A percentile compares a stretch with the other conserved stretches of the same genome.
These are phyloP conservation scores for Ustilago nuda DNA, from an alignment of 1,284 basidiomycete genomes.

Conservation along the genomic window DNA sequence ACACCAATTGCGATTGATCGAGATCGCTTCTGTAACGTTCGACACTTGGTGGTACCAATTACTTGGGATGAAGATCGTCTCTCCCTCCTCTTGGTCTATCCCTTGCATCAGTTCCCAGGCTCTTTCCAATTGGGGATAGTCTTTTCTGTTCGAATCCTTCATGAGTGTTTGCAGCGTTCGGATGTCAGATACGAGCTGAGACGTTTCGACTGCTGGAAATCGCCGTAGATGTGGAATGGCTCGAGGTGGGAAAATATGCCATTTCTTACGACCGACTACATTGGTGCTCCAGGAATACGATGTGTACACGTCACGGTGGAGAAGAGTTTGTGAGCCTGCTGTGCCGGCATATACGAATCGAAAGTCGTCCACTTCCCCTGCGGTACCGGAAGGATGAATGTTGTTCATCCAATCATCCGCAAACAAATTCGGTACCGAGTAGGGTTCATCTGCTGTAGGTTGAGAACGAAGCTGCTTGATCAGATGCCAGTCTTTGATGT, in stretches of 20 bases:
- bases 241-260: conserved; percentile 73
- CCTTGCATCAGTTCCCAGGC: conserved; percentile 25
- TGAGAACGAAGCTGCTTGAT: conserved; percentile 64
- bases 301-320: conserved; percentile 69
- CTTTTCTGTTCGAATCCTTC: not conserved
- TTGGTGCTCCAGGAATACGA: conserved; percentile 75
- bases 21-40: conserved; percentile 66
- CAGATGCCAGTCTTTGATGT: conserved; percentile 75
- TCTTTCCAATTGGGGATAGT: conserved; percentile 10
- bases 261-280: conserved; percentile 73
- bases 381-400: not conserved
- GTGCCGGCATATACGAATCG: conserved; percentile 65
- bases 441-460: conserved; percentile 63
- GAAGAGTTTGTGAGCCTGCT: conserved; percentile 36
- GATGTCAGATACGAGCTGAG: conserved; percentile 53
- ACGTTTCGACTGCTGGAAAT: conserved; percentile 58
- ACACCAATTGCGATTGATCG: conserved; percentile 71
- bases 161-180: conserved; percentile 9
- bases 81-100: conserved; percentile 33
- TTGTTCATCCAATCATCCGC: conserved; percentile 73
- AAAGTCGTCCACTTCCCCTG: conserved; percentile 71
- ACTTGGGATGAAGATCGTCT: conserved; percentile 65
- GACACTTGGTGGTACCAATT: conserved; percentile 67
- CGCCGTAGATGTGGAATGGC: conserved; percentile 64
- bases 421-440: conserved; percentile 71